Percentiles rank a stretch among this genome's conserved stretches.
These are phyloP conservation scores for Tolypocladium sp. DNA, from an alignment of 2,329 filamentous ascomycete genomes.

Conservation along the genomic window DNA sequence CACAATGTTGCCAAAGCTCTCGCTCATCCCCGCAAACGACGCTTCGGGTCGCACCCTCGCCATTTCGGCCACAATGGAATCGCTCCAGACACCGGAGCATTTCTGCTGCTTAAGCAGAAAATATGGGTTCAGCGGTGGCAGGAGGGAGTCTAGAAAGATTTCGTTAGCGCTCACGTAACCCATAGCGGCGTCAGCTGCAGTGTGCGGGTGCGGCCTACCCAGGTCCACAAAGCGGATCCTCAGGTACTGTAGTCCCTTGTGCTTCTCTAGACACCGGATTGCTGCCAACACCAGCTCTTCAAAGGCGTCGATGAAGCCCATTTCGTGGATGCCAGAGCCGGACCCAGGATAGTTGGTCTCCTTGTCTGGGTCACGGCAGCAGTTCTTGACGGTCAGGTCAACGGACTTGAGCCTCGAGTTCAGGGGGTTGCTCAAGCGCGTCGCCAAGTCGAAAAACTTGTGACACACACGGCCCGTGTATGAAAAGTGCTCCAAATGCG, in stretches of 20 bases:
- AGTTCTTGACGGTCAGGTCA: constrained; percentile 66
- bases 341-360: constrained; percentile 50
- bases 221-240: constrained; percentile 69
- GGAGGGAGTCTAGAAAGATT: constrained; percentile 48
- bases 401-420: constrained; percentile 51
- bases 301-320: constrained; percentile 63
- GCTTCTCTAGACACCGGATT: constrained; percentile 48
- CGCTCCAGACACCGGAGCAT: constrained; percentile 66
- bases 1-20: constrained; percentile 52
- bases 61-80: constrained; percentile 53
- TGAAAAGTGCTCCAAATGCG: constrained; percentile 55
- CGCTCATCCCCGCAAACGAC: constrained; percentile 52
- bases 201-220: constrained; percentile 29
- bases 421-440: constrained; percentile 37
- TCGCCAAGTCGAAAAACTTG: constrained; percentile 54
- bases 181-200: background rate
- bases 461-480: constrained; percentile 67
- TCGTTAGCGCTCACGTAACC: constrained; percentile 10
- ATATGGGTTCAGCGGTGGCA: constrained; percentile 63
- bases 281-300: constrained; percentile 58
- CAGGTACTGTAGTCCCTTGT: constrained; percentile 53
- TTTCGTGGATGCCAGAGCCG: constrained; percentile 61
- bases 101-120: constrained; percentile 53
- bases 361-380: constrained; percentile 47
- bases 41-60: constrained; percentile 47